These are phyloP conservation scores for Symbiodinium pilosum DNA, from an alignment of 73 alveolate genomes.

Conservation along the genomic window DNA sequence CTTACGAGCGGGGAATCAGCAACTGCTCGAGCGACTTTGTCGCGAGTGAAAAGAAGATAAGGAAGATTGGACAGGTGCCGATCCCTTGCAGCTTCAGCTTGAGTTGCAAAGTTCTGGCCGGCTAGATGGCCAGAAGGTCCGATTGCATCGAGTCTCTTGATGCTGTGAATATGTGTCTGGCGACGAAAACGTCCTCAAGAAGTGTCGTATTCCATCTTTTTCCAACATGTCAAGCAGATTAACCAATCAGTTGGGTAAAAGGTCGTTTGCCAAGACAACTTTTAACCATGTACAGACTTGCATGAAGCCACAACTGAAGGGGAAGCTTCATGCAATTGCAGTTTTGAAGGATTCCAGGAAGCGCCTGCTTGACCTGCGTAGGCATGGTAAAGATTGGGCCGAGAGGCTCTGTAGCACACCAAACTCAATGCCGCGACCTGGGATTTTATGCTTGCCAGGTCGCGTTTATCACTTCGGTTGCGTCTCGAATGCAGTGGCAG, in stretches of 20 bases:
- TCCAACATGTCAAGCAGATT: background rate
- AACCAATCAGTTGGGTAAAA: background rate
- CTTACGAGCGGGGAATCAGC: background rate
- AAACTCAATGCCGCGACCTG: constrained; percentile 3
- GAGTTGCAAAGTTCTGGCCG: background rate
- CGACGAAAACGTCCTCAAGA: background rate
- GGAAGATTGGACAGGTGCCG: background rate
- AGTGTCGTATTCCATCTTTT: background rate
- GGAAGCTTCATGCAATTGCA: background rate
- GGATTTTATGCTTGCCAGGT: constrained; percentile 6
- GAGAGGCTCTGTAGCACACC: no score
- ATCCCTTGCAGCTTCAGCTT: background rate
- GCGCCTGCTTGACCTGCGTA: background rate
- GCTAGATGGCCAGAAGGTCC: background rate
- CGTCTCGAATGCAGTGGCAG: constrained; percentile 28
- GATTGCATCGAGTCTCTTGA: background rate
- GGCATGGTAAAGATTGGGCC: no score
- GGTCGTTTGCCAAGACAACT: constrained; percentile 5
- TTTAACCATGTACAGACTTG: background rate
- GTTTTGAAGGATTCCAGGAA: constrained; percentile 1
- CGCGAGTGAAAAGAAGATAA: background rate
- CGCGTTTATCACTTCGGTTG: constrained; percentile 16
- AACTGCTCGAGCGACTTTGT: background rate
- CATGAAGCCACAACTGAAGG: background rate
- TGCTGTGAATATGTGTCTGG: background rate